Base-by-base conservation (phyloP, 257 asterid species). In the Paulownia fortunei region DNA sequence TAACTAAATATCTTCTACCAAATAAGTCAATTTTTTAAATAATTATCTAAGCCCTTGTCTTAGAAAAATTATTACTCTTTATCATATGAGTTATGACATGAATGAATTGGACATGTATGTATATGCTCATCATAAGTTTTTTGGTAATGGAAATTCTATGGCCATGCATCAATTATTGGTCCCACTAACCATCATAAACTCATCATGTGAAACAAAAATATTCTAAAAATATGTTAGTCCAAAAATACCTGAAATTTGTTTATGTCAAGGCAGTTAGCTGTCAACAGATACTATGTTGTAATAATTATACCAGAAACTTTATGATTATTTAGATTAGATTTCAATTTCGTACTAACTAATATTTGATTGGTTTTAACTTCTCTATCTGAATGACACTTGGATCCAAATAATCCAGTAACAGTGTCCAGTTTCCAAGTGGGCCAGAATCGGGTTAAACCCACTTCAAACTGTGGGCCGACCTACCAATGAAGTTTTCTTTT, bases 381-480 rank as follows among this genome's bases (percentile, higher is more conserved):
- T n/a, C n/a, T n/a, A n/a, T n/a, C n/a, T n/a, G n/a, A n/a, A n/a
- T n/a, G n/a, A 76, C 69, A 37, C 21, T 19, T 66, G 32, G 37
- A n/a, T 2, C 27, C 73, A 59, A 66, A 0, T 19, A 66, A 54
- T 26, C 75, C 61, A 54, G n/a, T 26, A 66, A 66, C 16, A 39
- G 19, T 39, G 55, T 34, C 82, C 58, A 77, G 70, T 61, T 69
- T 83, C 26, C 2, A 52, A 44, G 85, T 87, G 89, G 93, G 87
- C 74, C 88, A n/a, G 44, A 32, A 12, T 36, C 2, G 15, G 7
- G 32, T 70, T 79, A 41, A 55, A 55, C 59, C 82, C 73, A 80
- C 74, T 76, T 68, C 74, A 47, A 71, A 49, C 71, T 34, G 84
- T 82, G 91, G 88, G 86, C 89, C 84, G 79, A 39, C 80, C n/a